Conservation (phyloP, 2,329 filamentous ascomycete genomes). For the Aureobasidium sp. region DNA sequence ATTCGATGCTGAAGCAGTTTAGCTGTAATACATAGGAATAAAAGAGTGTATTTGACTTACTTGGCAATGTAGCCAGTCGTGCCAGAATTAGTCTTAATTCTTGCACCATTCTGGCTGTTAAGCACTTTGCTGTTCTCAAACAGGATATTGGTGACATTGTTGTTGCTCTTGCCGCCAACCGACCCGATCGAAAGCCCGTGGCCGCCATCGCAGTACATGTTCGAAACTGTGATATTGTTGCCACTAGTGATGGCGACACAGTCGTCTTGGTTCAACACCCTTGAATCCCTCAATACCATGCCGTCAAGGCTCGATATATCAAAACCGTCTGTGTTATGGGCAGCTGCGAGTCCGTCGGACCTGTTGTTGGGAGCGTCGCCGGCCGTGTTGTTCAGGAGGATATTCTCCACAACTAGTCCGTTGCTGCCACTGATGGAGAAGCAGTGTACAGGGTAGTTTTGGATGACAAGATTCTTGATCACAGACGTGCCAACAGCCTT, state of each 20-base stretch:
- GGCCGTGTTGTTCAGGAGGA: constrained; percentile 33
- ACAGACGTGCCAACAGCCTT: constrained; percentile 30
- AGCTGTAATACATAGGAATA: not conserved
- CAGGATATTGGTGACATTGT: constrained; percentile 27
- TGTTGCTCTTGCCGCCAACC: constrained; percentile 17
- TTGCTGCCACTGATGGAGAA: constrained; percentile 29
- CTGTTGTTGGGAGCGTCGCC: constrained; percentile 28
- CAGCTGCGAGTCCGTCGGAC: constrained; percentile 27
- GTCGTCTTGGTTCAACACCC: constrained; percentile 27
- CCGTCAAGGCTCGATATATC: constrained; percentile 25
- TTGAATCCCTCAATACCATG: constrained; percentile 21
- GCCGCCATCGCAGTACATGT: constrained; percentile 18
- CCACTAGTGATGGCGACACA: constrained; percentile 24
- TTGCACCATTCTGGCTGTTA: constrained; percentile 27
- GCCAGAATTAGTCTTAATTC: constrained; percentile 33
- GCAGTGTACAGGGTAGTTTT: constrained; percentile 34
- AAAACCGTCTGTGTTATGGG: constrained; percentile 31
- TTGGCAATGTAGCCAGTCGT: constrained; percentile 30
- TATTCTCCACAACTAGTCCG: constrained; percentile 28
- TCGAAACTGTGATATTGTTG: constrained; percentile 21
- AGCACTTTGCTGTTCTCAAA: constrained; percentile 23
- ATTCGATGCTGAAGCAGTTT: constrained; percentile 28
- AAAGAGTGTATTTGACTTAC: constrained; percentile 12
- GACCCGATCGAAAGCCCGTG: constrained; percentile 21
- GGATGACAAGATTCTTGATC: constrained; percentile 31